phyloP scores from a whole-genome alignment of 2,329 filamentous ascomycete species.

The Cryoendolithus antarcticus region DNA sequence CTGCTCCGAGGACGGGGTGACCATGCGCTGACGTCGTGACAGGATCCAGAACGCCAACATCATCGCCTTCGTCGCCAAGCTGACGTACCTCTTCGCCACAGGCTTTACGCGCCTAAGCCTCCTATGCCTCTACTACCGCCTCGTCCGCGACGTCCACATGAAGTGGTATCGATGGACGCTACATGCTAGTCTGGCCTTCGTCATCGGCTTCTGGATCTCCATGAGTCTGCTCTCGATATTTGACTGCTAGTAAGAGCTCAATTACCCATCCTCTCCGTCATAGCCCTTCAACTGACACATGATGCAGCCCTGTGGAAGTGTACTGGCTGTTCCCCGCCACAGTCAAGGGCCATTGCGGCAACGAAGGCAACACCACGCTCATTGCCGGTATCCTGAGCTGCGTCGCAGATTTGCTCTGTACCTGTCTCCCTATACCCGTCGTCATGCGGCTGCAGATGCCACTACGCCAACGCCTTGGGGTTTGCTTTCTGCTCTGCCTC shows the following conservation, averaged over 20 bases:
- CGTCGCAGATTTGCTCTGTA: slow-evolving; percentile 30
- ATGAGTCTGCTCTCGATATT: slow-evolving; percentile 28
- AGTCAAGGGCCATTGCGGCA: slow-evolving; percentile 23
- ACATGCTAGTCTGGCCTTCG: slow-evolving; percentile 27
- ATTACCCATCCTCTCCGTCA: not conserved
- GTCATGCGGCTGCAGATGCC: slow-evolving; percentile 32
- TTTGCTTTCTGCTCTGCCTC: slow-evolving; percentile 27
- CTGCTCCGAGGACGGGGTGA: no score
- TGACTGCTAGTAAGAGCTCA: slow-evolving; percentile 24
- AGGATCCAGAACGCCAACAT: slow-evolving; percentile 20
- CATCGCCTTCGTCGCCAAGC: slow-evolving; percentile 31
- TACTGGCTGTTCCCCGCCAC: slow-evolving; percentile 30
- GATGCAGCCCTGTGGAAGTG: slow-evolving; percentile 24
- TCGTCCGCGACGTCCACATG: slow-evolving; percentile 29
- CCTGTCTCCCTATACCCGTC: slow-evolving; percentile 32
- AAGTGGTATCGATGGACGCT: slow-evolving; percentile 28
- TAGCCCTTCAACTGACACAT: not conserved
- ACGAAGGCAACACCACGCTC: slow-evolving; percentile 30
- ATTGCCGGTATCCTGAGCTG: slow-evolving; percentile 31
- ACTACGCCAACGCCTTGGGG: slow-evolving; percentile 26
- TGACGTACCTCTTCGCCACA: slow-evolving; percentile 29
- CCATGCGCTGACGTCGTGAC: not conserved
- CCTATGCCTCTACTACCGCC: slow-evolving; percentile 35
- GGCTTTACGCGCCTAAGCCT: slow-evolving; percentile 33
- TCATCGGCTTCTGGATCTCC: slow-evolving; percentile 25